Conservation (phyloP, 2,329 filamentous ascomycete genomes). For the Hymenoscyphus occultus region DNA sequence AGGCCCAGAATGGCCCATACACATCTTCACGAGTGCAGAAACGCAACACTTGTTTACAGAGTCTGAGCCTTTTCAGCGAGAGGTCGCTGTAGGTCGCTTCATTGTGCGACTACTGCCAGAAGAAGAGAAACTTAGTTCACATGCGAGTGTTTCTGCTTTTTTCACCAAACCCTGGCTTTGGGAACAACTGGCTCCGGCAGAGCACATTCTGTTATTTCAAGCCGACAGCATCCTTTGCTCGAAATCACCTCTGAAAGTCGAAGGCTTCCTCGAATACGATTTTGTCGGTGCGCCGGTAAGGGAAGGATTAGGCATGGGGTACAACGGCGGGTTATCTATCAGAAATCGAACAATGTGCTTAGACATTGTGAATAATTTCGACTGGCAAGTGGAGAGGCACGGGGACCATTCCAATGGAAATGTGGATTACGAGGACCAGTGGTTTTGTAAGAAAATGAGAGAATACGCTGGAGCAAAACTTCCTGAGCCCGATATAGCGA, state of each 20-base stretch:
- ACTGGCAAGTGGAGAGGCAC: slow-evolving; percentile 23
- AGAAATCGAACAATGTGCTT: slow-evolving; percentile 35
- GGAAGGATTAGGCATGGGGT: slow-evolving; percentile 14
- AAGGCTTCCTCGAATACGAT: slow-evolving; percentile 34
- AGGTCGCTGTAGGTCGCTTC: slow-evolving; percentile 33
- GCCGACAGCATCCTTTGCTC: slow-evolving; percentile 32
- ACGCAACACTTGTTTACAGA: not conserved
- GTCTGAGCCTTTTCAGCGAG: slow-evolving; percentile 23
- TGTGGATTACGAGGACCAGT: slow-evolving; percentile 22
- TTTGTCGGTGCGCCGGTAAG: slow-evolving; percentile 32
- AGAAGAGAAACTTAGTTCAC: slow-evolving; percentile 32
- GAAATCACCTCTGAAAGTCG: slow-evolving; percentile 26
- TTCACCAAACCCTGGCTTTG: slow-evolving; percentile 30
- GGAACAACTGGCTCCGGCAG: slow-evolving; percentile 30
- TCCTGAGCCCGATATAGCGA: slow-evolving; percentile 17
- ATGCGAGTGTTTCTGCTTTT: slow-evolving; percentile 35
- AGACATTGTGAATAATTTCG: slow-evolving; percentile 14
- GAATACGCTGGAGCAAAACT: slow-evolving; percentile 22
- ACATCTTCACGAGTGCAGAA: slow-evolving; percentile 38
- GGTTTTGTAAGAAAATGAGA: slow-evolving; percentile 26
- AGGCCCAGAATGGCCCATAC: slow-evolving; percentile 42
- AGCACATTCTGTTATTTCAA: slow-evolving; percentile 33
- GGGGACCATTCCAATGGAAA: slow-evolving; percentile 23
- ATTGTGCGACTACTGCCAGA: slow-evolving; percentile 38
- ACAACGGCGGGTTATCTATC: slow-evolving; percentile 37